Conservation (phyloP, 1,139 yeast species). For the Candida sp. region DNA sequence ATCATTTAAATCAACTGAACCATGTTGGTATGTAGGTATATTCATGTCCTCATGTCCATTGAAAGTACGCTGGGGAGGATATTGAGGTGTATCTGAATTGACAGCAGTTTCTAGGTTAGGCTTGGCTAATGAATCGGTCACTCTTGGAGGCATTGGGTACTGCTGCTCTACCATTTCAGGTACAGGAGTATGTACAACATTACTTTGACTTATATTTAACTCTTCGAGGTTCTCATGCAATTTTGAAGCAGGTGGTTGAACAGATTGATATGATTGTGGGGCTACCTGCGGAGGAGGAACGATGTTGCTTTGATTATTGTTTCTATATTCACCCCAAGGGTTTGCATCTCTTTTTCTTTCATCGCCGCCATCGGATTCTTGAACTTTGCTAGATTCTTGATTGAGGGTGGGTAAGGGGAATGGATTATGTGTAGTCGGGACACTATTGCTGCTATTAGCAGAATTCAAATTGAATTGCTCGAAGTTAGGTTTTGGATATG, state of each 20-base stretch:
- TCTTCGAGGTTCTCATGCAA: conserved; percentile 1
- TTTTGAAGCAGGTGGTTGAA: neutral
- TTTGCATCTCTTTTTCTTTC: conserved; percentile 12
- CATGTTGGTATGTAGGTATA: neutral
- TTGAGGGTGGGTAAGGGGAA: conserved; percentile 7
- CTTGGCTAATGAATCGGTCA: neutral
- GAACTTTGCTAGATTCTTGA: neutral
- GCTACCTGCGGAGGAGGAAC: neutral
- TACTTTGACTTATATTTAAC: neutral
- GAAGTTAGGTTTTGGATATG: neutral
- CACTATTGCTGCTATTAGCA: neutral
- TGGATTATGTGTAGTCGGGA: conserved; percentile 6
- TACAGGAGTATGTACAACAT: neutral
- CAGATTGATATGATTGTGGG: neutral
- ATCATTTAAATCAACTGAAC: neutral
- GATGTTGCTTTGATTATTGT: neutral
- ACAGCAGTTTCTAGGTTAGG: neutral
- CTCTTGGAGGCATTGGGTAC: neutral
- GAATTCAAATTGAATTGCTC: neutral
- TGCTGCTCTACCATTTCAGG: neutral
- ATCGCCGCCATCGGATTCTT: conserved; percentile 9
- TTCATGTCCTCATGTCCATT: neutral
- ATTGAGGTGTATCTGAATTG: neutral
- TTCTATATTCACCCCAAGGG: conserved; percentile 24
- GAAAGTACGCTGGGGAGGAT: neutral